phyloP scores from a whole-genome alignment of 2,329 filamentous ascomycete genomes.

The Dactylonectria estremocensis region DNA sequence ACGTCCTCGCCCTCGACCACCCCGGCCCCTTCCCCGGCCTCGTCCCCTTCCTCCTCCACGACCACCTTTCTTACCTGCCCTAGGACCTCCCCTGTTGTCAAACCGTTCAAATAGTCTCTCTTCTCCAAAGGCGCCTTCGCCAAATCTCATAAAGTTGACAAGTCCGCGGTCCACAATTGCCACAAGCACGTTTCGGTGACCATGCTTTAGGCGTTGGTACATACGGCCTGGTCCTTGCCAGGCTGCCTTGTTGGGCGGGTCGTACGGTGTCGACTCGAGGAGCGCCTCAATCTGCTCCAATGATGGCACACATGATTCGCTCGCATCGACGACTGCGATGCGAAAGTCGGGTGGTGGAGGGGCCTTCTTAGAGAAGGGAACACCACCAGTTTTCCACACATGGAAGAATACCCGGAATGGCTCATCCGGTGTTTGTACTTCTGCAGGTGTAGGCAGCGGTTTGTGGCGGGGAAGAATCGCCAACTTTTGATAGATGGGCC shows the following conservation, averaged over 20 bases:
- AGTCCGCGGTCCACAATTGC: constrained; percentile 93
- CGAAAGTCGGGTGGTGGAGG: constrained; percentile 87
- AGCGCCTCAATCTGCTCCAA: constrained; percentile 80
- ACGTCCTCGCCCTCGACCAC: constrained; percentile 47
- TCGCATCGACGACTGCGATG: constrained; percentile 85
- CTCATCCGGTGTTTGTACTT: constrained; percentile 52
- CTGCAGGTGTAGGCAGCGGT: constrained; percentile 56
- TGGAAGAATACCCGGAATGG: constrained; percentile 85
- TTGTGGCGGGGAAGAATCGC: constrained; percentile 81
- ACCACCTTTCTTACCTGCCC: constrained; percentile 60
- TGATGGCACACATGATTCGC: constrained; percentile 79
- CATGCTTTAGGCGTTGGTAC: constrained; percentile 87
- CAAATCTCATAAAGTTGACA: constrained; percentile 87
- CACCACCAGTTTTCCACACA: constrained; percentile 79
- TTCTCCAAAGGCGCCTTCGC: constrained; percentile 83
- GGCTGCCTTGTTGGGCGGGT: constrained; percentile 65
- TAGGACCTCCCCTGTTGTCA: constrained; percentile 57
- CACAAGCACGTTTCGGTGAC: constrained; percentile 85
- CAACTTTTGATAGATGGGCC: constrained; percentile 82
- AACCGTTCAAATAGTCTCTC: constrained; percentile 80
- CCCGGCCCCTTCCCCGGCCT: constrained; percentile 48
- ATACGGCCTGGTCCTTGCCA: constrained; percentile 64
- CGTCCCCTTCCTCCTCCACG: constrained; percentile 59
- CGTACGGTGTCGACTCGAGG: constrained; percentile 80
- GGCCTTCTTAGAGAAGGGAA: constrained; percentile 82